Conservation (phyloP, 2,329 filamentous ascomycete genomes). For the Aspergillus sp. region DNA sequence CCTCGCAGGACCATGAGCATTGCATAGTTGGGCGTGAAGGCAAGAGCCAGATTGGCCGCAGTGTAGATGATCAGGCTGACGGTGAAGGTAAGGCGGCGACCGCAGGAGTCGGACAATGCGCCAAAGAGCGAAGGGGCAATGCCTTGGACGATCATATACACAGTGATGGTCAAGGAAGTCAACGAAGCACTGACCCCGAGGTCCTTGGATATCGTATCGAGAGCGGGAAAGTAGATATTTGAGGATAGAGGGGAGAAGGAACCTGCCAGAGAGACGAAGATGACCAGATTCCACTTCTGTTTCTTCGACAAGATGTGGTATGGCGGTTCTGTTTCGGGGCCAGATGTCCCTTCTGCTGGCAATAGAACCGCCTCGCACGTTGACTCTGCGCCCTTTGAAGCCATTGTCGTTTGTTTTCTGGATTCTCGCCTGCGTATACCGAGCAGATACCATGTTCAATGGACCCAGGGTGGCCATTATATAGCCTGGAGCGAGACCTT, state of each 20-base stretch:
- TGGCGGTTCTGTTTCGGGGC: neutral
- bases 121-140: conserved; percentile 52
- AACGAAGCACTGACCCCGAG: conserved; percentile 28
- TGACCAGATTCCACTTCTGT: conserved; percentile 40
- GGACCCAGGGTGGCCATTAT: no score
- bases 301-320: conserved; percentile 37
- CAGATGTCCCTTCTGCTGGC: neutral
- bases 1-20: conserved; percentile 11
- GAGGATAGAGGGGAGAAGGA: conserved; percentile 44
- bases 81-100: conserved; percentile 48
- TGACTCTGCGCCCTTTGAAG: neutral
- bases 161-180: conserved; percentile 37
- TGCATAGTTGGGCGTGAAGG: conserved; percentile 16
- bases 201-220: conserved; percentile 28
- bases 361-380: neutral
- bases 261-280: conserved; percentile 20
- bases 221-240: conserved; percentile 49
- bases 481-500: no score
- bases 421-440: no score
- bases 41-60: conserved; percentile 48
- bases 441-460: no score
- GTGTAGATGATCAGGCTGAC: conserved; percentile 51
- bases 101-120: conserved; percentile 49
- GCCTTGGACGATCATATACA: conserved; percentile 54
- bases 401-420: neutral